Percentiles rank a stretch among this genome's conserved stretches.
phyloP scores from a whole-genome alignment of 257 asterid species.

The Craterostigma plantagineum region DNA sequence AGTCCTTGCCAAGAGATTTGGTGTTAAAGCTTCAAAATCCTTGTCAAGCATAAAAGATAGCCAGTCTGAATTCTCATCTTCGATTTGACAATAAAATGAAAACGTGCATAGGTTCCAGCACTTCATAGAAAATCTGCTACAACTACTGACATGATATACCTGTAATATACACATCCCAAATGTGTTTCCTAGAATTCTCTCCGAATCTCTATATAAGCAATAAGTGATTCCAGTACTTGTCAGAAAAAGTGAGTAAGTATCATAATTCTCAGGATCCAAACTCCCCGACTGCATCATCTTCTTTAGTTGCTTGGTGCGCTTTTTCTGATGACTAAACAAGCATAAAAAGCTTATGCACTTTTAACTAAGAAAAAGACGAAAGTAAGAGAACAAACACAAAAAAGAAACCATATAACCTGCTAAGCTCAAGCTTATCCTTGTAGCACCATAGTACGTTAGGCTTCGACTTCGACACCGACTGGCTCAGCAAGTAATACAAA shows the following conservation, averaged over 20 bases:
- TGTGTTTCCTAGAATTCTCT: slow-evolving; percentile 91
- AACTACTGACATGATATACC: slow-evolving; percentile 23
- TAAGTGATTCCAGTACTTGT: slow-evolving; percentile 62
- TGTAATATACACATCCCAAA: slow-evolving; percentile 96
- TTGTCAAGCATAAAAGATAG: slow-evolving; percentile 10
- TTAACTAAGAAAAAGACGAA: neutral
- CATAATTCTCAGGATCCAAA: slow-evolving; percentile 65
- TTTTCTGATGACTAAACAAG: slow-evolving; percentile 54
- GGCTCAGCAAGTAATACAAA: slow-evolving; percentile 54
- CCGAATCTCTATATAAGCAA: slow-evolving; percentile 81
- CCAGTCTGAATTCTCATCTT: neutral
- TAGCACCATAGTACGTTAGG: slow-evolving; percentile 92
- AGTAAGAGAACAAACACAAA: neutral
- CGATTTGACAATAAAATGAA: no score
- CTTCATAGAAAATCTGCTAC: no score
- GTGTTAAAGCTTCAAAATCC: slow-evolving; percentile 99
- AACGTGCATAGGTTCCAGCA: no score
- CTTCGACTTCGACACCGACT: slow-evolving; percentile 50
- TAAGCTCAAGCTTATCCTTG: slow-evolving; percentile 77
- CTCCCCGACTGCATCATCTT: slow-evolving; percentile 49
- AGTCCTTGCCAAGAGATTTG: slow-evolving; percentile 94
- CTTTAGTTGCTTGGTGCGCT: slow-evolving; percentile 72
- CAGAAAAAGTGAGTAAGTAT: slow-evolving; percentile 55
- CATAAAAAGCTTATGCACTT: neutral
- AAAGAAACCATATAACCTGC: slow-evolving; percentile 32